A percentile compares a stretch with the other conserved stretches of the same genome.
Evolutionary conservation across 345 rosid species (phyloP).

Genomic region (Populus pruinosa): DNA sequence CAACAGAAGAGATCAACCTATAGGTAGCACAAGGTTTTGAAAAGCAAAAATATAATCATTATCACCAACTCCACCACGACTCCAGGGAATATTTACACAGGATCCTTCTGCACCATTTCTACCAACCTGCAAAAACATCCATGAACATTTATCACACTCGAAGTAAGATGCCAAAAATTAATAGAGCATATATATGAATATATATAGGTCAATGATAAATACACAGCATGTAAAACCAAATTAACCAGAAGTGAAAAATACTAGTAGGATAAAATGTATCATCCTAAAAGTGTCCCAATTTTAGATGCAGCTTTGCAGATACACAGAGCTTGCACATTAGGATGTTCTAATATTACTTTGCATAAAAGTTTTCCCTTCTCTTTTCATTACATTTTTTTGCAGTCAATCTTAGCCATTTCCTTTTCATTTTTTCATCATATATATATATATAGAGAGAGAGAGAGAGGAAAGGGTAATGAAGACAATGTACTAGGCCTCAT

Average conservation of each 20-base stretch:
- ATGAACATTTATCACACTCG: not conserved
- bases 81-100: constrained; percentile 98
- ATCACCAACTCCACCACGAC: constrained; percentile 90
- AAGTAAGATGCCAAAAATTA: not conserved
- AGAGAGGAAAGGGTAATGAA: no score
- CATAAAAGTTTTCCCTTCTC: no score
- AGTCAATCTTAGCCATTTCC: no score
- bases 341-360: no score
- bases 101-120: constrained; percentile 83
- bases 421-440: no score
- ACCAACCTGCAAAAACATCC: constrained; percentile 61
- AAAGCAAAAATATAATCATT: constrained; percentile 91
- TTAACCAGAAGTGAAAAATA: not conserved
- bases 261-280: not conserved
- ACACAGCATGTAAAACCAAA: not conserved
- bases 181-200: not conserved
- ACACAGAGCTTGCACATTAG: no score
- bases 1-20: constrained; percentile 46
- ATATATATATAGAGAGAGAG: no score
- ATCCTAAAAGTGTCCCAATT: no score
- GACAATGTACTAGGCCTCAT: no score
- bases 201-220: not conserved
- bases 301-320: no score
- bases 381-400: no score
- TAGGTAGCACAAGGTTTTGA: constrained; percentile 82